A percentile compares a stretch with the other conserved stretches of the same genome.
These are phyloP conservation scores for Plasmodium coatneyi DNA, from an alignment of 169 alveolate species.

Conservation along the genomic window DNA sequence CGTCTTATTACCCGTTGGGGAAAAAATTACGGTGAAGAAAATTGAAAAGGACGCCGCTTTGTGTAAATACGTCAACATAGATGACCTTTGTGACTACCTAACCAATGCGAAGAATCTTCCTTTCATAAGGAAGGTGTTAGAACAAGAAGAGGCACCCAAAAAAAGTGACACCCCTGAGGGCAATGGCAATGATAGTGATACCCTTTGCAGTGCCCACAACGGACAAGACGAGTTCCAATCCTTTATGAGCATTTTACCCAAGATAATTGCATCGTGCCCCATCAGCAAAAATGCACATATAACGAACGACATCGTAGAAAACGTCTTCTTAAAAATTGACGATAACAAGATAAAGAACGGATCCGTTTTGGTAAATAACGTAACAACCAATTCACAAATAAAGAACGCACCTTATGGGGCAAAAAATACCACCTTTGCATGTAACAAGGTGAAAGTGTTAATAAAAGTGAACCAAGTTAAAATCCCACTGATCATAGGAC, in stretches of 20 bases:
- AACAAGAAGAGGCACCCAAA: background rate
- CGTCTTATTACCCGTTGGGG: constrained; percentile 35
- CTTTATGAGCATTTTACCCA: constrained; percentile 12
- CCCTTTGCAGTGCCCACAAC: background rate
- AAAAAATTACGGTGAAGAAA: constrained; percentile 57
- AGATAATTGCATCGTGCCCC: constrained; percentile 22
- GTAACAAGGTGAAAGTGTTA: constrained; percentile 44
- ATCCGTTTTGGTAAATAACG: constrained; percentile 21
- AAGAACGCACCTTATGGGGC: background rate
- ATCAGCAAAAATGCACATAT: constrained; percentile 30
- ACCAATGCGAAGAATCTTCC: constrained; percentile 1
- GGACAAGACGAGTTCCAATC: background rate
- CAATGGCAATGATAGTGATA: background rate
- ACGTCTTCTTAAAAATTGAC: constrained; percentile 31
- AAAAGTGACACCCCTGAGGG: background rate
- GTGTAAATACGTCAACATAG: constrained; percentile 41
- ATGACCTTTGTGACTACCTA: constrained; percentile 19
- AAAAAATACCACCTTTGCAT: constrained; percentile 10
- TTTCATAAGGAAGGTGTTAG: background rate
- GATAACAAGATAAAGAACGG: constrained; percentile 50
- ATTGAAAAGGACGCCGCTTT: constrained; percentile 22
- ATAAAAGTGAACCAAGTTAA: constrained; percentile 63
- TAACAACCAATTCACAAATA: background rate
- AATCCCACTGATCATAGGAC: constrained; percentile 66
- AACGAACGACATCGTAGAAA: constrained; percentile 65